phyloP scores from a whole-genome alignment of 148 eudicot genomes.

The Chenopodium formosanum region DNA sequence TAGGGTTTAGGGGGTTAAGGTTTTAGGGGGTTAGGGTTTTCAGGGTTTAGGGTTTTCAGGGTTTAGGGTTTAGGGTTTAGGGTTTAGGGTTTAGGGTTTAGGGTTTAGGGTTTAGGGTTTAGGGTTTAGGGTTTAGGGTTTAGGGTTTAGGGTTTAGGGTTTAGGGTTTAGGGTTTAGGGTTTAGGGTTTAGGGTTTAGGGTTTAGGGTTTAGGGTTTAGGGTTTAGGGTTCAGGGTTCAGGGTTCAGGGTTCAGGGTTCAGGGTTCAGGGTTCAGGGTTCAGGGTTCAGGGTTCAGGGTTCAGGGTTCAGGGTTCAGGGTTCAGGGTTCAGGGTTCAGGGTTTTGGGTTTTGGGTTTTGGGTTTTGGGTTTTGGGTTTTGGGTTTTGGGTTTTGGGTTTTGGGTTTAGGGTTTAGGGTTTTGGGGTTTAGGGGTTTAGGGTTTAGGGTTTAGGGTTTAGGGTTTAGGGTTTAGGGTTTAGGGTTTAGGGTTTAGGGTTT shows the following conservation, averaged over 20 bases:
- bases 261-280: slow-evolving; percentile 31
- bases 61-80: slow-evolving; percentile 16
- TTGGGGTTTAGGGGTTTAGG: too few species aligned
- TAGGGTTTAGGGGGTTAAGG: slow-evolving; percentile 17
- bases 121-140: slow-evolving; percentile 25
- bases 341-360: too few species aligned
- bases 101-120: slow-evolving; percentile 25
- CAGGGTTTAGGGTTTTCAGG: slow-evolving; percentile 19
- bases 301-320: too few species aligned
- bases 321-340: too few species aligned
- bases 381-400: too few species aligned
- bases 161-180: slow-evolving; percentile 23
- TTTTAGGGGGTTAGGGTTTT: slow-evolving; percentile 12
- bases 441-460: too few species aligned
- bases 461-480: too few species aligned
- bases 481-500: too few species aligned
- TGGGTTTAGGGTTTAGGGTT: too few species aligned
- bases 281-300: too few species aligned
- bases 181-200: slow-evolving; percentile 24
- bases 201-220: slow-evolving; percentile 26
- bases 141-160: slow-evolving; percentile 23
- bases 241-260: slow-evolving; percentile 31
- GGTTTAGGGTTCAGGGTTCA: slow-evolving; percentile 28
- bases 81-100: slow-evolving; percentile 21
- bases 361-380: too few species aligned